Conservation (phyloP, 768 basidiomycete genomes). For the Tylopilus intermedius region DNA sequence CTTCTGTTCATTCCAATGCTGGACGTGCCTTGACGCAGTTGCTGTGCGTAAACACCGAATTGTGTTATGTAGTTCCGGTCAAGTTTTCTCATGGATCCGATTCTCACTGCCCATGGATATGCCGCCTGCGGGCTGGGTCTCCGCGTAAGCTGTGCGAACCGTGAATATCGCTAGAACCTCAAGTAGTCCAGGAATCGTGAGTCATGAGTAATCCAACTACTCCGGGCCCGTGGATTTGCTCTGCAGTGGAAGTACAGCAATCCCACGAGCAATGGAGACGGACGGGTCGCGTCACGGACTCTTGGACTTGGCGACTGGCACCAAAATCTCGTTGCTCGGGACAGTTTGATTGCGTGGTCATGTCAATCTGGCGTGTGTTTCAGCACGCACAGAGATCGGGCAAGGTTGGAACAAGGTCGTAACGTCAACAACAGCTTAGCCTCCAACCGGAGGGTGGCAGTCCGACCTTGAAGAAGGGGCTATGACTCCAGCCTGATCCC, state of each 20-base stretch:
- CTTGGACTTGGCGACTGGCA: background rate
- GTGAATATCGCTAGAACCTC: background rate
- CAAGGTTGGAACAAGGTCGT: conserved; percentile 24
- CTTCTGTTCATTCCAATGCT: background rate
- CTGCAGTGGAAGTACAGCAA: background rate
- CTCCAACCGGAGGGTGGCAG: conserved; percentile 14
- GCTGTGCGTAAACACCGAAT: conserved; percentile 20
- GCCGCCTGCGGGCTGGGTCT: conserved; percentile 16
- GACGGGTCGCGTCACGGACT: background rate
- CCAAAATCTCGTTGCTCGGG: background rate
- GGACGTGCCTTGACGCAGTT: conserved; percentile 2
- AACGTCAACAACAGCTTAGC: conserved; percentile 23
- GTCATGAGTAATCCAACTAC: background rate
- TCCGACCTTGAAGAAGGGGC: conserved; percentile 18
- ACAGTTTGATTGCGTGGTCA: background rate
- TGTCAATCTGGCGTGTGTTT: conserved; percentile 8
- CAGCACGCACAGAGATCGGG: conserved; percentile 13
- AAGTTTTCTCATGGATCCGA: conserved; percentile 16
- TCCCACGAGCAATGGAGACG: background rate
- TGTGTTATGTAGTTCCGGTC: conserved; percentile 14
- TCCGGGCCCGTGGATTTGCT: background rate
- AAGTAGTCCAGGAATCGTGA: background rate
- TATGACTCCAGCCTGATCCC: conserved; percentile 6
- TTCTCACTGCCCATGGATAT: conserved; percentile 21
- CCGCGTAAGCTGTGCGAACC: conserved; percentile 22